Percentiles rank a stretch among this genome's conserved stretches.
Evolutionary conservation across 2,329 filamentous ascomycete genomes (phyloP).

Genomic region (Parafenestella ontariensis): DNA sequence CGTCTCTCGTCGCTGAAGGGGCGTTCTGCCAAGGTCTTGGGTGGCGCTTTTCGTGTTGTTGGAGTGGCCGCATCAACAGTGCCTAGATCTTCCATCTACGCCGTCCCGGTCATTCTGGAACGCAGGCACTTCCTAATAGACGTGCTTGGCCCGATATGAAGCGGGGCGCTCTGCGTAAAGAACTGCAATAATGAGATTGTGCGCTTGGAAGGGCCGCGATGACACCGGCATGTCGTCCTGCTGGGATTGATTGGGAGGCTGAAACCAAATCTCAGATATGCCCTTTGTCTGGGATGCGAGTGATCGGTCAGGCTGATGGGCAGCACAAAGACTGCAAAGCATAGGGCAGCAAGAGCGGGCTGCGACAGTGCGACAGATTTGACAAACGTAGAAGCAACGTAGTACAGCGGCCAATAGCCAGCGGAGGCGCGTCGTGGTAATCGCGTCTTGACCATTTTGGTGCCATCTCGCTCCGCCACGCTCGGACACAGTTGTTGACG

Average conservation of each 20-base stretch:
- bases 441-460: constrained; percentile 15
- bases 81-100: constrained; percentile 35
- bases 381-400: constrained; percentile 29
- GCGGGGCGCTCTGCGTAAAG: constrained; percentile 19
- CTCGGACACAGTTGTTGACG: constrained; percentile 29
- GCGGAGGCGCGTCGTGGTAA: constrained; percentile 7
- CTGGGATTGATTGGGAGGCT: constrained; percentile 16
- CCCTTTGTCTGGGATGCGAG: constrained; percentile 7
- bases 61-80: constrained; percentile 29
- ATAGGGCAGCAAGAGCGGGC: background rate
- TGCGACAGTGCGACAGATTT: constrained; percentile 15
- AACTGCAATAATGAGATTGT: constrained; percentile 13
- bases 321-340: constrained; percentile 1
- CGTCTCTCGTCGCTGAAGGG: constrained; percentile 21
- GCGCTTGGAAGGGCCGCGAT: constrained; percentile 21
- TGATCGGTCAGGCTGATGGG: constrained; percentile 5
- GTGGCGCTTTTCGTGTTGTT: constrained; percentile 38
- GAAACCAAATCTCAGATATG: constrained; percentile 18
- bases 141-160: constrained; percentile 41
- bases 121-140: constrained; percentile 39
- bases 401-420: constrained; percentile 29
- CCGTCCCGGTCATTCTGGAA: constrained; percentile 44
- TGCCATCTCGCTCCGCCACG: constrained; percentile 27
- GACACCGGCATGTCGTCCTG: constrained; percentile 14
- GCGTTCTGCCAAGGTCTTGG: constrained; percentile 48